Evolutionary conservation across 257 asterid genomes (phyloP), one percentile per base, ranked within the genome.

Genomic region (Voacanga thouarsii): DNA sequence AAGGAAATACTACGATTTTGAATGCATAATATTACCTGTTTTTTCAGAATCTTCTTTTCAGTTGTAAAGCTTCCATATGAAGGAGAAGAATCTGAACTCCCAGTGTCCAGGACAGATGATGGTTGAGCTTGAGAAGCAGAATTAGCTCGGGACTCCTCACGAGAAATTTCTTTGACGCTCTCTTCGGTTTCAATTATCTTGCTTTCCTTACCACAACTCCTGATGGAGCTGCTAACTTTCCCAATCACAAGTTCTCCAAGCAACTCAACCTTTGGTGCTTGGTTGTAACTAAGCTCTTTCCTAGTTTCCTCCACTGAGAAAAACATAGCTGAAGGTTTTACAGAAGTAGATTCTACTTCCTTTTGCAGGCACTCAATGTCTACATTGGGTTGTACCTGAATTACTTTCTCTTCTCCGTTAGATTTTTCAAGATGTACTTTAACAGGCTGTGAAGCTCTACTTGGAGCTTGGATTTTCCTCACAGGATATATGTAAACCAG

Each of bases 201-300:
- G 81, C 64, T 49, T 56, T 82, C 80, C 77, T 19, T 77, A n/a
- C 30, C 60, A 63, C 53, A 47, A n/a, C 77, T 67, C 68, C 80
- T 78, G 16, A 79, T 28, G 51, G 82, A 79, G 80, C 84, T 80
- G 74, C 83, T 72, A 45, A 71, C 72, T 73, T 83, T 83, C 47
- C 89, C 87, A 74, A 90, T 67, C 30, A 63, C 86, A 19, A 91
- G 65, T 83, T 93, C 98, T 43, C 92, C 91, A 2, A 93, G 86
- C 82, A 93, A 77, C 86, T 89, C 88, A 51, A 88, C 89, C 7
- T 74, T 70, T 37, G 94, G 93, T 0, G 90, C 83, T 43, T 79
- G 56, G 78, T 12, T 33, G 71, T 55, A 60, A 80, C 76, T 59
- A 33, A 44, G 37, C 39, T 74, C 83, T 74, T 70, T 14, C 1